These are phyloP conservation scores for Populus euphratica DNA, from an alignment of 345 rosid genomes.

Conservation along the genomic window DNA sequence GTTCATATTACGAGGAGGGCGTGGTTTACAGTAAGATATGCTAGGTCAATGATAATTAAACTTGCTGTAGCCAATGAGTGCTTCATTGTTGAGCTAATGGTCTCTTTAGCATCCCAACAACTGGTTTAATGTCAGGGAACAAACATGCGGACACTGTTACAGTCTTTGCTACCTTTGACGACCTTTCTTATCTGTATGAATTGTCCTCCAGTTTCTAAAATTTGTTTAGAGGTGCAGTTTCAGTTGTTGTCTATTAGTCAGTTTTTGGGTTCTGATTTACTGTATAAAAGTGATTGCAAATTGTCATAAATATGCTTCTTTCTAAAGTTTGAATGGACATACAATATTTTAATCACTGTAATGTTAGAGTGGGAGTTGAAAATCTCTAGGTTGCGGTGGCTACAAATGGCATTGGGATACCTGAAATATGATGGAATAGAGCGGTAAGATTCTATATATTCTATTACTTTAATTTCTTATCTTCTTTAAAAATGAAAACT, in stretches of 20 bases:
- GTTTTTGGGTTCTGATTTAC: conserved; percentile 1
- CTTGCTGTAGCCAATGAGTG: neutral
- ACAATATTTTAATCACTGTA: conserved; percentile 24
- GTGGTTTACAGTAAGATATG: neutral
- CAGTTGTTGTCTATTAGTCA: neutral
- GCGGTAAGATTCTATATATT: conserved; percentile 46
- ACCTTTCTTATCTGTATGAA: neutral
- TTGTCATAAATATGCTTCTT: neutral
- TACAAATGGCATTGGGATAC: conserved; percentile 80
- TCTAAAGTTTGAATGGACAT: conserved; percentile 1
- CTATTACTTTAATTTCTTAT: neutral
- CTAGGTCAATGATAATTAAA: neutral
- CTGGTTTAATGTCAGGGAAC: neutral
- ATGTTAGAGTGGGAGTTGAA: conserved; percentile 82
- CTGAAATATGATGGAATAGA: conserved; percentile 82
- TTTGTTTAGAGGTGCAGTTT: neutral
- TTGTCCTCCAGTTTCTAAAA: neutral
- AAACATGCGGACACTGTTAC: neutral
- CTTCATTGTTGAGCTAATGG: neutral
- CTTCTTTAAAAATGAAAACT: neutral
- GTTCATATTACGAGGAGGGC: neutral
- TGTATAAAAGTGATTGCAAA: neutral
- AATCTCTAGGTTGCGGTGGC: conserved; percentile 68
- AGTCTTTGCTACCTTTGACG: neutral
- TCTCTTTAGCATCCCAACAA: neutral